These are phyloP conservation scores for Lagenidium giganteum DNA, from an alignment of 352 stramenopile genomes.

Conservation along the genomic window DNA sequence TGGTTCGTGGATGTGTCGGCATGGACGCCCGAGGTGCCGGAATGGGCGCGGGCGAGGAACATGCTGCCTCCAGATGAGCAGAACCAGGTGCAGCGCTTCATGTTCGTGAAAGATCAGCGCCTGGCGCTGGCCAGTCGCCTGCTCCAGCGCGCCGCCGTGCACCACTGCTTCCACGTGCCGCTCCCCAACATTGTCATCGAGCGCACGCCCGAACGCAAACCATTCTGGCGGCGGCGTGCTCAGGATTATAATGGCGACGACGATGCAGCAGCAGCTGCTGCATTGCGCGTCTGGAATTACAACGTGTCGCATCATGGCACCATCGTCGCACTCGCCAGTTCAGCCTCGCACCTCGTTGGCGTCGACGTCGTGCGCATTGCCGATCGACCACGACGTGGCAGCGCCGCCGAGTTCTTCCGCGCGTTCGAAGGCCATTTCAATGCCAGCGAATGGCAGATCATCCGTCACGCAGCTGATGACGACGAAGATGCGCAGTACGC, in stretches of 20 bases:
- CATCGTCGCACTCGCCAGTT: constrained; percentile 56
- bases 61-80: constrained; percentile 34
- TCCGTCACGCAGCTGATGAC: constrained; percentile 17
- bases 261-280: neutral
- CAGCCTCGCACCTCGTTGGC: constrained; percentile 37
- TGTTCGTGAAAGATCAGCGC: constrained; percentile 65
- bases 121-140: constrained; percentile 63
- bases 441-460: constrained; percentile 48
- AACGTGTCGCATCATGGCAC: constrained; percentile 77
- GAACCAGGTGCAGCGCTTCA: constrained; percentile 42
- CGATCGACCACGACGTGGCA: constrained; percentile 34
- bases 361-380: constrained; percentile 62
- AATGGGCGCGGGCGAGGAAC: constrained; percentile 30
- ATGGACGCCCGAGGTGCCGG: constrained; percentile 27
- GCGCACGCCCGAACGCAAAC: constrained; percentile 65
- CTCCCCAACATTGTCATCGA: constrained; percentile 36
- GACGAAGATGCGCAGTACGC: constrained; percentile 23
- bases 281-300: constrained; percentile 73
- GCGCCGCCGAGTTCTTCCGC: constrained; percentile 41
- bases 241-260: neutral
- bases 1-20: constrained; percentile 37
- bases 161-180: constrained; percentile 24
- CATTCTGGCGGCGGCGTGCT: constrained; percentile 35
- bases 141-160: constrained; percentile 47
- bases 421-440: constrained; percentile 61